Conservation (phyloP, 441 rosid species). For the Arabidopsis lyrata region DNA sequence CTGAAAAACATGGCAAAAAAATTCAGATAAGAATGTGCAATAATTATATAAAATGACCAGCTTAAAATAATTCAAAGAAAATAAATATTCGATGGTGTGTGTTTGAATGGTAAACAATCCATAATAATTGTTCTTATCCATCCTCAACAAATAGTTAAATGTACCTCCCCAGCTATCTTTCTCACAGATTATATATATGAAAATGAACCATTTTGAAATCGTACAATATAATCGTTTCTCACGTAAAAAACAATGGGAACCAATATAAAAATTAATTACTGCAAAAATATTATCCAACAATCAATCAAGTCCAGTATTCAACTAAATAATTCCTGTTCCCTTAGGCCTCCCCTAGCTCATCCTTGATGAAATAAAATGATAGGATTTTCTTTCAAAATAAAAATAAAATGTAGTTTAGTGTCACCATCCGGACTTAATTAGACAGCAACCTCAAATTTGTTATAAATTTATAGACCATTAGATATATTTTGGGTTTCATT, state of each 20-base stretch:
- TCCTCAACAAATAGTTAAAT: conserved; percentile 3
- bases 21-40: conserved; percentile 6
- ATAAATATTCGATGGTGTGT: background rate
- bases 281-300: background rate
- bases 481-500: background rate
- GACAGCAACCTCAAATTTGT: background rate
- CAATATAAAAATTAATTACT: background rate
- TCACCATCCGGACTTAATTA: conserved; percentile 14
- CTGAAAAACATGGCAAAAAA: background rate
- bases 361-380: background rate
- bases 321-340: background rate
- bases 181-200: background rate
- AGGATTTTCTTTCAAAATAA: too few species aligned
- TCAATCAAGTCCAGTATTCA: background rate
- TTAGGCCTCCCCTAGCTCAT: background rate
- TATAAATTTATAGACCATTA: background rate
- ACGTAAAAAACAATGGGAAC: background rate
- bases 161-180: background rate
- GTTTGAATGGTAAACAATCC: conserved; percentile 9
- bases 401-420: background rate
- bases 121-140: conserved; percentile 10
- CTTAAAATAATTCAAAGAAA: background rate
- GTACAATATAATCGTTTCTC: background rate
- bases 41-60: background rate
- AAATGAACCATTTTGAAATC: background rate